A percentile compares a stretch with the other conserved stretches of the same genome.
These are phyloP conservation scores for Umbilicus rupestris DNA, from an alignment of 164 flowering plant species.

Conservation along the genomic window DNA sequence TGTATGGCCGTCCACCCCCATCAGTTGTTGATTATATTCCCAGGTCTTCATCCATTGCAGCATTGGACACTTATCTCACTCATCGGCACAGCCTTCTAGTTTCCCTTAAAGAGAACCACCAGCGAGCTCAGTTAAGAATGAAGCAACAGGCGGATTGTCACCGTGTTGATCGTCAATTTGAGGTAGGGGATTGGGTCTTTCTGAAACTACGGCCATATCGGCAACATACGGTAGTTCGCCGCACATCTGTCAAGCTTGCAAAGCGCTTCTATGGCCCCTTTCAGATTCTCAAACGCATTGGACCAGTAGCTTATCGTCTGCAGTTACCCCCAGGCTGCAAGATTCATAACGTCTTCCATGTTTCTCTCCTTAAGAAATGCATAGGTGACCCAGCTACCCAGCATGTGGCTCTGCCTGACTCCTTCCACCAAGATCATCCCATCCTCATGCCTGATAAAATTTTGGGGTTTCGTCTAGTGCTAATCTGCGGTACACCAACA, in stretches of 20 bases:
- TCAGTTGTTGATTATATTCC: background rate
- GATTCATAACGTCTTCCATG: too few species aligned
- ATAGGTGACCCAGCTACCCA: too few species aligned
- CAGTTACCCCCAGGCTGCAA: background rate
- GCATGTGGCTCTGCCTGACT: background rate
- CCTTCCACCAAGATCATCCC: background rate
- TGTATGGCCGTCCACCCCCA: constrained; percentile 7
- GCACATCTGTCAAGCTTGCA: background rate
- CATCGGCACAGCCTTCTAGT: background rate
- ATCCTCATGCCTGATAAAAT: background rate
- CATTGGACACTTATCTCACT: background rate
- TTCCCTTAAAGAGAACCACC: background rate
- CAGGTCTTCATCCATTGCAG: background rate
- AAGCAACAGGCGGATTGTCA: background rate
- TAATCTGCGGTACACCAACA: background rate
- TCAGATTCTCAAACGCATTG: background rate
- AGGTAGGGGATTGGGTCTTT: background rate
- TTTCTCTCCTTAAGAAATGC: too few species aligned
- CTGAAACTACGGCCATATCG: background rate
- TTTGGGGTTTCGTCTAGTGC: background rate
- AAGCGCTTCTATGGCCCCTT: background rate
- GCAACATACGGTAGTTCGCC: background rate
- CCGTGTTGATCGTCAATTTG: background rate
- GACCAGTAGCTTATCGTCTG: background rate
- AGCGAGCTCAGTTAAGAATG: background rate